Conservation (phyloP, 352 stramenopile genomes). For the Phytophthora nicotianae region DNA sequence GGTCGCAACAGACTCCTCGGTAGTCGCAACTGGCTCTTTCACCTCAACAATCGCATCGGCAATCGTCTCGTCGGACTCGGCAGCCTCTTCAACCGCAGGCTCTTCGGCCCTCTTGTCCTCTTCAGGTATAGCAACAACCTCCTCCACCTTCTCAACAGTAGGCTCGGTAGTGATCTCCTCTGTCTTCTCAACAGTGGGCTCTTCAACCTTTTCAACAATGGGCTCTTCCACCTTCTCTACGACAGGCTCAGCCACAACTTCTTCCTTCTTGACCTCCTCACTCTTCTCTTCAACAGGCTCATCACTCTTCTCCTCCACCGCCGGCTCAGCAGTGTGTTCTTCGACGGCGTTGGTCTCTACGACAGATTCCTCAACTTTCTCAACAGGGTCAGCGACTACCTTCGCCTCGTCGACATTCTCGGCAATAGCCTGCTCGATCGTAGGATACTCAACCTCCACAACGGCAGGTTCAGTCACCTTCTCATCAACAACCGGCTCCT, state of each 20-base stretch:
- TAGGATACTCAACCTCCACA: neutral
- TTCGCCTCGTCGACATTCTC: slow-evolving; percentile 3
- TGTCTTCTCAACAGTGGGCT: too few species aligned
- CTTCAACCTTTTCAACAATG: too few species aligned
- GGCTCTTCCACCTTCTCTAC: slow-evolving; percentile 8
- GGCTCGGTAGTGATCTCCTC: too few species aligned
- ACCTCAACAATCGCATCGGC: slow-evolving; percentile 10
- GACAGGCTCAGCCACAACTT: neutral
- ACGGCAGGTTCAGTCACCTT: neutral
- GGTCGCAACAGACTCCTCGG: slow-evolving; percentile 8
- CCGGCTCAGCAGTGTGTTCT: neutral
- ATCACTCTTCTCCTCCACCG: neutral
- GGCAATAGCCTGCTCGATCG: neutral
- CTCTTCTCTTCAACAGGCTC: neutral
- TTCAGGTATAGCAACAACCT: neutral
- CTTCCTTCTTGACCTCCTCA: slow-evolving; percentile 1
- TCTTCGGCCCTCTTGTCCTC: slow-evolving; percentile 1
- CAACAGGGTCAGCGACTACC: too few species aligned
- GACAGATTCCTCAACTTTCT: neutral
- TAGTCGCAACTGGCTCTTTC: slow-evolving; percentile 14
- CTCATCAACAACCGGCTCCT: slow-evolving; percentile 2
- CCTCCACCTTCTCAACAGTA: slow-evolving; percentile 7
- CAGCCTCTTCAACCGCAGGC: neutral
- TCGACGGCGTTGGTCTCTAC: too few species aligned
- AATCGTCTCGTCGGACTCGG: slow-evolving; percentile 1